Evolutionary conservation across 2,329 filamentous ascomycete genomes (phyloP).

Genomic region (Fusarium concolor): DNA sequence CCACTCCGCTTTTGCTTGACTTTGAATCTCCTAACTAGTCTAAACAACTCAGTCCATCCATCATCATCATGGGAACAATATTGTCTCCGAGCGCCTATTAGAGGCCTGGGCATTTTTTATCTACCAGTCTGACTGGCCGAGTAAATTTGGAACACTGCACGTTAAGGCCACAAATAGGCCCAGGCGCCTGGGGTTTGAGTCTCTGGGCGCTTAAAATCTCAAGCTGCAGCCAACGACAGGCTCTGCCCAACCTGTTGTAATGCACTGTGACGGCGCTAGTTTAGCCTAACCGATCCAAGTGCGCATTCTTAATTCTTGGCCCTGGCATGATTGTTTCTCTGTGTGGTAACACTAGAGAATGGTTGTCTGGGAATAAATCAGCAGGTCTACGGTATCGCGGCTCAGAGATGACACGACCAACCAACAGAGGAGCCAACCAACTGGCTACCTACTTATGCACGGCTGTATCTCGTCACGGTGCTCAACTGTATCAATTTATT

Average conservation of each 20-base stretch:
- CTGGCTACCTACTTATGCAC: constrained; percentile 8
- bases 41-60: constrained; percentile 7
- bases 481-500: constrained; percentile 6
- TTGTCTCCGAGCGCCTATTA: constrained; percentile 43
- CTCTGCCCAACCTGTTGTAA: constrained; percentile 26
- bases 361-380: constrained; percentile 14
- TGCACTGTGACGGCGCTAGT: constrained; percentile 48
- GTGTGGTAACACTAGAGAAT: constrained; percentile 6
- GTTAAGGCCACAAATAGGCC: constrained; percentile 36
- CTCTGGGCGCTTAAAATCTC: constrained; percentile 43
- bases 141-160: constrained; percentile 46
- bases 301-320: constrained; percentile 7
- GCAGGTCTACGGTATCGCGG: constrained; percentile 7
- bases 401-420: constrained; percentile 1
- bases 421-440: constrained; percentile 1
- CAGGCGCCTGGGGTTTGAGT: constrained; percentile 25
- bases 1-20: constrained; percentile 25
- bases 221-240: constrained; percentile 38
- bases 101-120: constrained; percentile 31
- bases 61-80: constrained; percentile 11
- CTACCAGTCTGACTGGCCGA: constrained; percentile 42
- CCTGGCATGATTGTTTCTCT: constrained; percentile 9
- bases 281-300: constrained; percentile 22
- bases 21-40: not conserved
- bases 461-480: constrained; percentile 28